A percentile compares a stretch with the other conserved stretches of the same genome.
Evolutionary conservation across 2,329 filamentous ascomycete species (phyloP).

Genomic region (Pezicula rhizophila): DNA sequence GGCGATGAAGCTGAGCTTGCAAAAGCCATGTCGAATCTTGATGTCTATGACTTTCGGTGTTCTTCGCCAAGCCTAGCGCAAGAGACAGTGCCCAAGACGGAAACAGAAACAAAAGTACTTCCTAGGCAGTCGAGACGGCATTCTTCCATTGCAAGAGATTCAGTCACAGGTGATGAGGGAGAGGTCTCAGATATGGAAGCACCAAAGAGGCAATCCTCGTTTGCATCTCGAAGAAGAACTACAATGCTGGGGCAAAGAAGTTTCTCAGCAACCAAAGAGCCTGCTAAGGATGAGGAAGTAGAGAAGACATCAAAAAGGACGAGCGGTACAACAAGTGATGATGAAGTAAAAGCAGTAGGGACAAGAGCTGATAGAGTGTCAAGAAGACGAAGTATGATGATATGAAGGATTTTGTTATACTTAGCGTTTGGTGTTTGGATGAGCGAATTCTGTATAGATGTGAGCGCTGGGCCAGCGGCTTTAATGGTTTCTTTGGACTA

Average conservation of each 20-base stretch:
- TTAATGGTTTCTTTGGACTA: constrained; percentile 12
- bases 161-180: constrained; percentile 9
- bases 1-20: constrained; percentile 10
- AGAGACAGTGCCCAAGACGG: constrained; percentile 3
- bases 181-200: constrained; percentile 20
- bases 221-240: constrained; percentile 20
- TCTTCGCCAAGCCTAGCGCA: constrained; percentile 15
- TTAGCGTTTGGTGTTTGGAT: constrained; percentile 13
- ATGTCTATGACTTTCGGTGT: constrained; percentile 24
- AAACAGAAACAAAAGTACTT: constrained; percentile 12
- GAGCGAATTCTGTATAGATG: constrained; percentile 12
- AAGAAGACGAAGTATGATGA: constrained; percentile 30
- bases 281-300: constrained; percentile 7
- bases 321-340: constrained; percentile 9
- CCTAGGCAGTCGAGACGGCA: constrained; percentile 19
- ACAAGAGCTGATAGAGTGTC: constrained; percentile 24
- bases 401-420: constrained; percentile 20
- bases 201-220: constrained; percentile 7
- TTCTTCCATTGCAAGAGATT: constrained; percentile 13
- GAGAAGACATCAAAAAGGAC: constrained; percentile 17
- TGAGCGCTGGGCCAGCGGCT: constrained; percentile 3
- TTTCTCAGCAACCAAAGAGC: constrained; percentile 8
- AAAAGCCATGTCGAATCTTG: constrained; percentile 17
- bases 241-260: constrained; percentile 20
- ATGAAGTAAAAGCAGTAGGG: constrained; percentile 7